phyloP scores from a whole-genome alignment of 177 flowering plant genomes.

The Vitis hybrid region DNA sequence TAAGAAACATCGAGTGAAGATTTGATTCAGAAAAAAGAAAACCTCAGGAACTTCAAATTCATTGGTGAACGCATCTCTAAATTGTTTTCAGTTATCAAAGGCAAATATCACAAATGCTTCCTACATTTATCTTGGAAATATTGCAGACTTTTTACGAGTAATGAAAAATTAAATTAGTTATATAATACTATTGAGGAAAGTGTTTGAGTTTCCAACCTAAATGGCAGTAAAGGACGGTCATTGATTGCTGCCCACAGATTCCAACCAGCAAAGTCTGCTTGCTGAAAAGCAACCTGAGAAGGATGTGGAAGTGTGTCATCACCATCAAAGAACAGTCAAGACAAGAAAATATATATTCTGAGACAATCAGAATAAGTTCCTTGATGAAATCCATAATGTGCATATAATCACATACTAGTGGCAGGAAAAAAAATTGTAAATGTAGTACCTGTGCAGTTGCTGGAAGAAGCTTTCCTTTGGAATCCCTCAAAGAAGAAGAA shows the following conservation, averaged over 20 bases:
- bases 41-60: not conserved
- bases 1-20: not conserved
- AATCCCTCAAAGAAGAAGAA: conserved; percentile 80
- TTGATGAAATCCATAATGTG: not conserved
- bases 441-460: conserved; percentile 84
- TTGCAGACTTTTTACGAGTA: not conserved
- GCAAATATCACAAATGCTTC: not conserved
- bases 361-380: not conserved
- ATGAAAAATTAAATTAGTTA: not conserved
- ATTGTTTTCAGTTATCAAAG: not conserved
- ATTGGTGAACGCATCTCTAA: not conserved
- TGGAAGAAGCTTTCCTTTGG: conserved; percentile 77
- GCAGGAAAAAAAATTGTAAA: not conserved
- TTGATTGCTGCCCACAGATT: conserved; percentile 99
- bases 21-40: not conserved
- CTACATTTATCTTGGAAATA: not conserved
- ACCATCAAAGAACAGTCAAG: not conserved
- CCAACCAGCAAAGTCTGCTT: conserved; percentile 99
- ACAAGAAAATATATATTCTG: not conserved
- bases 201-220: conserved; percentile 49
- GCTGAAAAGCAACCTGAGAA: conserved; percentile 92
- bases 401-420: not conserved
- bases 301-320: not conserved
- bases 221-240: conserved; percentile 82
- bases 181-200: not conserved